Percentiles rank a stretch among this genome's conserved stretches.
Evolutionary conservation across 306 rosid genomes (phyloP).

Genomic region (Nissolia schottii): DNA sequence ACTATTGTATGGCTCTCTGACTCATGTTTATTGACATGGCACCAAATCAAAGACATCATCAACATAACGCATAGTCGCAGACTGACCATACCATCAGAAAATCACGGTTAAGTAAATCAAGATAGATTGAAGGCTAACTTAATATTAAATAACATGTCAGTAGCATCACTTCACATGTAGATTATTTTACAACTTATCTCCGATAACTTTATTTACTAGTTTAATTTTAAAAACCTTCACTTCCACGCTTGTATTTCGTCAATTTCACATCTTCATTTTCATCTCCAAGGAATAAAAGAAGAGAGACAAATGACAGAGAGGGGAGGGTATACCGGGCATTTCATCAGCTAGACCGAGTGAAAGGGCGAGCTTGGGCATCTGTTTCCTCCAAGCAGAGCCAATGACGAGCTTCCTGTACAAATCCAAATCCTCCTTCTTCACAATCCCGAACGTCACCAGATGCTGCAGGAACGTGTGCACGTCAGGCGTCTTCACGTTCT

Average conservation of each 20-base stretch:
- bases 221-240: background rate
- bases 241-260: background rate
- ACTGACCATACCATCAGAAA: too few relatives aligned
- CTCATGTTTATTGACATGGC: too few relatives aligned
- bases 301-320: background rate
- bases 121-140: too few relatives aligned
- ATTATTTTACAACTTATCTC: background rate
- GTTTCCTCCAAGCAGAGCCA: constrained; percentile 96
- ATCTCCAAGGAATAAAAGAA: background rate
- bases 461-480: constrained; percentile 95
- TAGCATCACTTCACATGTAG: too few relatives aligned
- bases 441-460: constrained; percentile 93
- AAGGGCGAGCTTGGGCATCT: constrained; percentile 96
- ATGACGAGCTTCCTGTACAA: constrained; percentile 87
- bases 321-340: constrained; percentile 70
- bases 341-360: constrained; percentile 84
- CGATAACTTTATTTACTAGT: too few relatives aligned
- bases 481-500: constrained; percentile 90
- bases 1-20: background rate
- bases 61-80: too few relatives aligned
- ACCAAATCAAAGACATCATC: too few relatives aligned
- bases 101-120: too few relatives aligned
- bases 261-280: background rate
- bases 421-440: constrained; percentile 58
- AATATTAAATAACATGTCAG: too few relatives aligned